phyloP scores from a whole-genome alignment of 2,329 filamentous ascomycete genomes.

The Talaromyces sp. region DNA sequence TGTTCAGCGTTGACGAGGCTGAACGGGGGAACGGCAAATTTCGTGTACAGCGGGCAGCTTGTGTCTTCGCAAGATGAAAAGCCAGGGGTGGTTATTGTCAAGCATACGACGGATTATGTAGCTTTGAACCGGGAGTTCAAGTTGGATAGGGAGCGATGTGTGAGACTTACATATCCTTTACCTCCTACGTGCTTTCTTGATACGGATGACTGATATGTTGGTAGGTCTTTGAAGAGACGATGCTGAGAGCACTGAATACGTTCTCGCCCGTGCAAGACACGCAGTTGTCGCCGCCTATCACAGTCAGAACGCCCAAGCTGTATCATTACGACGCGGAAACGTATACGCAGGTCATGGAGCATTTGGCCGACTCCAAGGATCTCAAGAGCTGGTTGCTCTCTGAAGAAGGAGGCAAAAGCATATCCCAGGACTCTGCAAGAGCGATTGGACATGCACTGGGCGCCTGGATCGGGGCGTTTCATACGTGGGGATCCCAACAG shows the following conservation, averaged over 20 bases:
- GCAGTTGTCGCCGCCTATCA: not conserved
- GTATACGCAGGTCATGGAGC: conserved; percentile 9
- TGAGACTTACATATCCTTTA: not conserved
- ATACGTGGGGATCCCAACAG: conserved; percentile 1
- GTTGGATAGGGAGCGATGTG: conserved; percentile 6
- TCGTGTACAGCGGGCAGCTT: conserved; percentile 4
- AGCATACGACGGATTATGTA: conserved; percentile 10
- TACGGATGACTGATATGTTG: not conserved
- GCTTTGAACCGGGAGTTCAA: conserved; percentile 8
- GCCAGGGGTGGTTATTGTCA: conserved; percentile 3
- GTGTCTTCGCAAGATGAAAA: not conserved
- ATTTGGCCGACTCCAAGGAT: conserved; percentile 1
- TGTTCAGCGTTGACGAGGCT: conserved; percentile 1
- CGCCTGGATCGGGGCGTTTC: conserved; percentile 4
- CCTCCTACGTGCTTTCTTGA: not conserved
- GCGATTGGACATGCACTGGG: conserved; percentile 8
- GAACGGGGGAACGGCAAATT: conserved; percentile 10
- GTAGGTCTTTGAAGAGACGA: conserved; percentile 4
- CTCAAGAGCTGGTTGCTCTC: conserved; percentile 9
- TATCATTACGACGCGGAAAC: not conserved
- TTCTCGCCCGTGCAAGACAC: not conserved
- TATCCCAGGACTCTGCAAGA: not conserved
- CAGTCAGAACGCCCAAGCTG: conserved; percentile 5
- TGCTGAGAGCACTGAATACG: not conserved
- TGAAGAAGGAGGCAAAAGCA: not conserved